Percentiles rank a stretch among this genome's conserved stretches.
phyloP scores from a whole-genome alignment of 345 rosid genomes.

The Trapa incisa region DNA sequence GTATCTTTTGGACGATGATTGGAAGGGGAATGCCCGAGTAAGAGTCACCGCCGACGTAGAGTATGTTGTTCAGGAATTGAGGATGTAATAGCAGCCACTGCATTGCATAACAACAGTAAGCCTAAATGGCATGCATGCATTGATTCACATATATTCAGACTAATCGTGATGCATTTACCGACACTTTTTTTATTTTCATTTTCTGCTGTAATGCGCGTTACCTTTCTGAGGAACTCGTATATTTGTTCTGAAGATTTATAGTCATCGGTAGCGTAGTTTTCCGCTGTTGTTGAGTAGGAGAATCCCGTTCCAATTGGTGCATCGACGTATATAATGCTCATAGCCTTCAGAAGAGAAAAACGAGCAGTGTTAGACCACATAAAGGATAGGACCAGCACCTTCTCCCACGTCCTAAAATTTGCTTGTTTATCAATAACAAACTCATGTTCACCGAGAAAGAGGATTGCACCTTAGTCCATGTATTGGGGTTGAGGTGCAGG shows the following conservation, averaged over 20 bases:
- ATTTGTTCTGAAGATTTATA: constrained; percentile 6
- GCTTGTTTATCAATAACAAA: not conserved
- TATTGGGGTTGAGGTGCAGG: constrained; percentile 10
- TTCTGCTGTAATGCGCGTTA: not conserved
- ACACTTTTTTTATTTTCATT: too few relatives aligned
- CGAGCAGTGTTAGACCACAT: not conserved
- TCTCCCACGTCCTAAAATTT: not conserved
- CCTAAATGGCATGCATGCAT: not conserved
- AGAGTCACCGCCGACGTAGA: constrained; percentile 28
- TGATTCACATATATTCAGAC: too few relatives aligned
- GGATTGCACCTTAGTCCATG: constrained; percentile 27
- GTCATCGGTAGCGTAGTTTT: constrained; percentile 17
- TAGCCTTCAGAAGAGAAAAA: constrained; percentile 6
- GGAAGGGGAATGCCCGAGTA: constrained; percentile 31
- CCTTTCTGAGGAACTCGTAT: constrained; percentile 20
- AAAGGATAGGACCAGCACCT: not conserved
- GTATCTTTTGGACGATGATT: constrained; percentile 15
- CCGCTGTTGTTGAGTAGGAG: constrained; percentile 24
- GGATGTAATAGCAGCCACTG: constrained; percentile 22
- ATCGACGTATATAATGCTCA: constrained; percentile 22
- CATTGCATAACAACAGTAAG: constrained; percentile 5
- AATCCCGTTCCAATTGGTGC: constrained; percentile 26
- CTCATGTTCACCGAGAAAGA: not conserved
- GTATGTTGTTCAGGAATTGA: constrained; percentile 12
- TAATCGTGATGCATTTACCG: too few relatives aligned